Conservation (phyloP, 2,329 filamentous ascomycete genomes). For the Arachnopeziza araneosa region DNA sequence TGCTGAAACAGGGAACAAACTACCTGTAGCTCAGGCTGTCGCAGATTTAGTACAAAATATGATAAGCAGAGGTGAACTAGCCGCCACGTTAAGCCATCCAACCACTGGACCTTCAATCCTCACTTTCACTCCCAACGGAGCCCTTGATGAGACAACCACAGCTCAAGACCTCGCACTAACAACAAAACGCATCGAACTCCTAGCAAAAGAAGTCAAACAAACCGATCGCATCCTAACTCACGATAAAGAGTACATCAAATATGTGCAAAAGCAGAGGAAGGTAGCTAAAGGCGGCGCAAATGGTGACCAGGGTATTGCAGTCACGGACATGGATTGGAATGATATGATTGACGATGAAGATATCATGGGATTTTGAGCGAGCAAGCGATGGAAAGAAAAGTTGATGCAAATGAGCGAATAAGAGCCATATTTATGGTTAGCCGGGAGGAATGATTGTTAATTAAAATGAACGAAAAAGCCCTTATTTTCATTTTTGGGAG, state of each 20-base stretch:
- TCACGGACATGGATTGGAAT: conserved; percentile 20
- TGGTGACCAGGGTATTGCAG: conserved; percentile 9
- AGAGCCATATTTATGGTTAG: no score
- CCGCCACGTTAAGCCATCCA: conserved; percentile 44
- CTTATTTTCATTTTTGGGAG: background rate
- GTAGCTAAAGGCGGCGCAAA: conserved; percentile 2
- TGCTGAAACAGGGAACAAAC: conserved; percentile 44
- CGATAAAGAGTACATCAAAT: conserved; percentile 51
- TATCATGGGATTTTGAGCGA: conserved; percentile 20
- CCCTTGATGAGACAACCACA: conserved; percentile 47
- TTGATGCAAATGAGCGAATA: background rate
- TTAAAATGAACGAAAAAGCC: background rate
- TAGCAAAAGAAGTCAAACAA: conserved; percentile 44
- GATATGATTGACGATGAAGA: conserved; percentile 28
- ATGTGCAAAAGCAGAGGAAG: conserved; percentile 37
- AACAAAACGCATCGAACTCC: conserved; percentile 37
- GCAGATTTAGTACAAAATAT: conserved; percentile 47
- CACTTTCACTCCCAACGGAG: conserved; percentile 41
- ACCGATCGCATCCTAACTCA: conserved; percentile 49
- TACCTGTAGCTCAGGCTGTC: conserved; percentile 39
- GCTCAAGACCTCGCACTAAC: conserved; percentile 40
- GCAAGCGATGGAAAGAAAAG: background rate
- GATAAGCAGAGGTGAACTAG: conserved; percentile 49
- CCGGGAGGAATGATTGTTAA: background rate
- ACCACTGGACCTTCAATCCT: conserved; percentile 43